Conservation (phyloP, 2,329 filamentous ascomycete genomes). For the Daldinia sp. region DNA sequence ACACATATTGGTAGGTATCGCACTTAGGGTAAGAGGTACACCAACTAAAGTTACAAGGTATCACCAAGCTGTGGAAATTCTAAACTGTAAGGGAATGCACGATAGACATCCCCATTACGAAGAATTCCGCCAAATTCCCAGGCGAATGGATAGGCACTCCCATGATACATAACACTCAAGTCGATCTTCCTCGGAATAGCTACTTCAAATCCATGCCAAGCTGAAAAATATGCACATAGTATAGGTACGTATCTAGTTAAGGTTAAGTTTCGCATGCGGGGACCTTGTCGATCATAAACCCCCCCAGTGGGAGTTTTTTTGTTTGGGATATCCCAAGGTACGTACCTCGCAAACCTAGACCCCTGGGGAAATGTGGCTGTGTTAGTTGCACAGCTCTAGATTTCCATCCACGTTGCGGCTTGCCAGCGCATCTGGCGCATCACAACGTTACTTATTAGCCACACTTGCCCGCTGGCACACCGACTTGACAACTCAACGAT, state of each 20-base stretch:
- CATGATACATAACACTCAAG: background rate
- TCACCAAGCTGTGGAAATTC: slow-evolving; percentile 8
- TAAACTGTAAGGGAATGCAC: background rate
- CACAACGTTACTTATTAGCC: slow-evolving; percentile 34
- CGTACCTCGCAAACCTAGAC: background rate
- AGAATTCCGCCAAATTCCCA: background rate
- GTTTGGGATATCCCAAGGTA: background rate
- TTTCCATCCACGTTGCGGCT: slow-evolving; percentile 7
- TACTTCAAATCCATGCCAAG: slow-evolving; percentile 33
- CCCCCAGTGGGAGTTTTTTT: background rate
- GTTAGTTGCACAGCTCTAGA: slow-evolving; percentile 14
- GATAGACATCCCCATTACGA: background rate
- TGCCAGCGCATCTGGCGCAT: slow-evolving; percentile 36
- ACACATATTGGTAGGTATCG: background rate
- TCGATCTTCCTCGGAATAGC: background rate
- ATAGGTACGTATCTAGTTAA: background rate
- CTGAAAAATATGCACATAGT: slow-evolving; percentile 23
- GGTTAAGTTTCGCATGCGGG: background rate
- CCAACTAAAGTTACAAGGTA: no score
- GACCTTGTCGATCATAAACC: slow-evolving; percentile 25
- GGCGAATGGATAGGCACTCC: slow-evolving; percentile 3
- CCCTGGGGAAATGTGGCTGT: slow-evolving; percentile 32
- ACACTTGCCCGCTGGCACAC: slow-evolving; percentile 25
- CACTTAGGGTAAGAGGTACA: background rate
- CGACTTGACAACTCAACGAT: slow-evolving; percentile 24